Base-by-base conservation (phyloP, 768 basidiomycete species). In the Butyriboletus loyo region DNA sequence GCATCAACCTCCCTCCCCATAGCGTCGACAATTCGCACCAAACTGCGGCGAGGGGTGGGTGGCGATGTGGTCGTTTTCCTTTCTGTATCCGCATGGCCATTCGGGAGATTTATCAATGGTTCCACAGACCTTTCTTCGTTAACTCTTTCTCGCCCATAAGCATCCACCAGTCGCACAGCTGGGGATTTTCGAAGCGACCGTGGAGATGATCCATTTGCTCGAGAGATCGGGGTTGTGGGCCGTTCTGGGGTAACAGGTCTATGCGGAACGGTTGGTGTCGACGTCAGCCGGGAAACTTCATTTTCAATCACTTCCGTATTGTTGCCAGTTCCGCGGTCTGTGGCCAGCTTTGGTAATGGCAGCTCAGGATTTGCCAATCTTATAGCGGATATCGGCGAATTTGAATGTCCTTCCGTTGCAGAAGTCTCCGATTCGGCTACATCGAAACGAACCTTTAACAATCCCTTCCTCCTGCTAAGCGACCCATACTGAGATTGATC, bases 371-470 rank as follows among this genome's bases (percentile, higher is more conserved):
- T 62, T 41, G 41, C 39, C 52, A 66, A 45, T 46, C 57, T 57
- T 39, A 69, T 61, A 14, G 67, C 66, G 17, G 67, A 55, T 30
- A 71, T 39, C 14, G 67, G 69, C 15, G 69, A 56, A 48, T 46
- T 54, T 17, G 59, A 37, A 19, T 50, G 67, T 28, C 61, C 65
- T 51, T 69, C 67, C 32, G 63, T 62, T 36, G 63, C 56, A 48
- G 70, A 72, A 32, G 65, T 49, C 46, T 70, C 66, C 65, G 70
- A 58, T 59, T 72, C 64, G 36, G 58, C 68, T 25, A 77, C 73
- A 56, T 89, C 82, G 59, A 91, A 91, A 37, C 89, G 83, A 49
- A 92, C 89, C 65, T 86, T 87, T 55, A 84, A 66, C 24, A 83
- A 72, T 54, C 81, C 83, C 65, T 82, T 87, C 59, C 77, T 69